These are phyloP conservation scores for Serendipita sp. DNA, from an alignment of 768 basidiomycete genomes.

Conservation along the genomic window DNA sequence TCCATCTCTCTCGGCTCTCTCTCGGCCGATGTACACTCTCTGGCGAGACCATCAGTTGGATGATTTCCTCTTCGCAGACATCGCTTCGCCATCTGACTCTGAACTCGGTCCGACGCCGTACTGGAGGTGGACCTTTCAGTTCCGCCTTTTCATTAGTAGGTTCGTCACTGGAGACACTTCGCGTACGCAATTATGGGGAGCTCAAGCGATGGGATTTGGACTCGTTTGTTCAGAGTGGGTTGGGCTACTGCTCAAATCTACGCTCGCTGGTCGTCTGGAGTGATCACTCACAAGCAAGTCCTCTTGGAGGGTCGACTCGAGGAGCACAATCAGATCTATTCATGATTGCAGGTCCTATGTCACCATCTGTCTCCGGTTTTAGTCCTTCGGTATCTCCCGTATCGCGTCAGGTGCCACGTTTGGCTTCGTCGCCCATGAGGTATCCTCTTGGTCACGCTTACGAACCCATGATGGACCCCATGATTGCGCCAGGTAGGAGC, in stretches of 20 bases:
- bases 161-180: not conserved
- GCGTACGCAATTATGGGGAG: not conserved
- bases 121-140: not conserved
- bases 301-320: not conserved
- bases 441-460: not conserved
- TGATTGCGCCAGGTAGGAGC: not conserved
- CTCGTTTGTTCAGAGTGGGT: not conserved
- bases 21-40: conserved; percentile 1
- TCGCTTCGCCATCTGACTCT: not conserved
- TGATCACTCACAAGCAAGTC: not conserved
- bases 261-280: not conserved
- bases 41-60: not conserved
- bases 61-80: not conserved
- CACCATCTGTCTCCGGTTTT: not conserved
- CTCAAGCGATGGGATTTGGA: not conserved
- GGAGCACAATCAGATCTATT: not conserved
- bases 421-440: not conserved
- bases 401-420: too few relatives aligned
- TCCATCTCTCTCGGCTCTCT: not conserved
- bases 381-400: not conserved
- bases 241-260: not conserved
- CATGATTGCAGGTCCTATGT: not conserved
- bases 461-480: not conserved
- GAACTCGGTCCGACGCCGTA: conserved; percentile 1
- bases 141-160: not conserved